phyloP scores from a whole-genome alignment of 805 yeast species.

The Candida silvicultrix region DNA sequence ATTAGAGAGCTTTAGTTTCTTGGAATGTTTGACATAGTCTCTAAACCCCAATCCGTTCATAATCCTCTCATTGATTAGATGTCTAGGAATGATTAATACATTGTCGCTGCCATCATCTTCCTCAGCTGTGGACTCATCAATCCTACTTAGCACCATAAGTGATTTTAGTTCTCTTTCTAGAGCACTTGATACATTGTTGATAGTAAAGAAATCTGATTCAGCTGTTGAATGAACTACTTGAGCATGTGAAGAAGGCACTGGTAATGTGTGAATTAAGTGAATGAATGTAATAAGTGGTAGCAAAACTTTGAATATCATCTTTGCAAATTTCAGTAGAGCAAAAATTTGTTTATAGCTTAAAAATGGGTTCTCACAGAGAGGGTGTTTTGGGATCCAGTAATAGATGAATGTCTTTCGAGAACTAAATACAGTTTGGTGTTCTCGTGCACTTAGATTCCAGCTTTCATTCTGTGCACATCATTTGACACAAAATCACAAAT shows the following conservation, averaged over 20 bases:
- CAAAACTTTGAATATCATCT: not conserved
- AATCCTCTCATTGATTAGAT: conserved; percentile 16
- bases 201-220: not conserved
- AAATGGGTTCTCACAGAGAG: too few species aligned
- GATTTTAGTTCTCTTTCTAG: conserved; percentile 1
- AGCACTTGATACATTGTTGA: not conserved
- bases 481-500: not conserved
- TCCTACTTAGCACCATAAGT: not conserved
- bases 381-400: too few species aligned
- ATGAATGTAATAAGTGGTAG: not conserved
- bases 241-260: not conserved
- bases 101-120: conserved; percentile 9
- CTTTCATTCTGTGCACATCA: not conserved
- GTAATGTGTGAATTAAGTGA: not conserved
- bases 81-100: conserved; percentile 23
- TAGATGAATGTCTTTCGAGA: too few species aligned
- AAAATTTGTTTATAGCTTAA: too few species aligned
- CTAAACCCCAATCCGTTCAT: conserved; percentile 23
- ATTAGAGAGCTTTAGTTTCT: conserved; percentile 13
- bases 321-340: not conserved
- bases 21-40: conserved; percentile 19
- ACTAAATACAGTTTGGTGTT: too few species aligned
- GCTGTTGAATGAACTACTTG: not conserved
- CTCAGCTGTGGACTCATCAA: not conserved
- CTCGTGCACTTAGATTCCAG: too few species aligned